These are phyloP conservation scores for Phytophthora constricta DNA, from an alignment of 352 stramenopile species.

Conservation along the genomic window DNA sequence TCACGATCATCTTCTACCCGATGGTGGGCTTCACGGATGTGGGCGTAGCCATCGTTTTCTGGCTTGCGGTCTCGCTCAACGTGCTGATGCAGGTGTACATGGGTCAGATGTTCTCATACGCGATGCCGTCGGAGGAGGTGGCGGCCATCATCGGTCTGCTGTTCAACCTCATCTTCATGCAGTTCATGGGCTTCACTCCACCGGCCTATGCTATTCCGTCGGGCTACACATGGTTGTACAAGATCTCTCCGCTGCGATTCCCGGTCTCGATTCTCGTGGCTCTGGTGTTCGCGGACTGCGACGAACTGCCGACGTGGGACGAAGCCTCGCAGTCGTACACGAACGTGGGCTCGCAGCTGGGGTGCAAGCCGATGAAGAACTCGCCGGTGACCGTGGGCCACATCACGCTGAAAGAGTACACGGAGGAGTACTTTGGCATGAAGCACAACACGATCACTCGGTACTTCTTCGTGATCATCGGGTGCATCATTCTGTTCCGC, in stretches of 20 bases:
- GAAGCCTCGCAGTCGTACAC: neutral
- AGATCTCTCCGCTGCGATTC: slow-evolving; percentile 26
- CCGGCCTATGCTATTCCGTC: slow-evolving; percentile 23
- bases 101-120: slow-evolving; percentile 7
- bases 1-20: slow-evolving; percentile 13
- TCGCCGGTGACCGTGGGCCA: neutral
- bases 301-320: slow-evolving; percentile 1
- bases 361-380: neutral
- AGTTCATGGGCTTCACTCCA: slow-evolving; percentile 35
- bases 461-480: slow-evolving; percentile 5
- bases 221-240: slow-evolving; percentile 18
- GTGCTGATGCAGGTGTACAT: slow-evolving; percentile 51
- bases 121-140: slow-evolving; percentile 3
- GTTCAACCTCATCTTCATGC: slow-evolving; percentile 32
- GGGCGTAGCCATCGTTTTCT: slow-evolving; percentile 28
- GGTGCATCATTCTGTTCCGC: slow-evolving; percentile 3
- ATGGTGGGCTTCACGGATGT: slow-evolving; percentile 23
- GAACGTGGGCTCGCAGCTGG: neutral
- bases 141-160: slow-evolving; percentile 20
- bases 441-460: neutral
- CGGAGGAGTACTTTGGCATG: neutral
- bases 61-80: slow-evolving; percentile 37
- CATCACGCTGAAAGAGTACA: slow-evolving; percentile 2
- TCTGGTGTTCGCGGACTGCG: slow-evolving; percentile 10
- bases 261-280: slow-evolving; percentile 19